Evolutionary conservation across 352 stramenopile genomes (phyloP).

Genomic region (Globisporangium rhizosaccharum): DNA sequence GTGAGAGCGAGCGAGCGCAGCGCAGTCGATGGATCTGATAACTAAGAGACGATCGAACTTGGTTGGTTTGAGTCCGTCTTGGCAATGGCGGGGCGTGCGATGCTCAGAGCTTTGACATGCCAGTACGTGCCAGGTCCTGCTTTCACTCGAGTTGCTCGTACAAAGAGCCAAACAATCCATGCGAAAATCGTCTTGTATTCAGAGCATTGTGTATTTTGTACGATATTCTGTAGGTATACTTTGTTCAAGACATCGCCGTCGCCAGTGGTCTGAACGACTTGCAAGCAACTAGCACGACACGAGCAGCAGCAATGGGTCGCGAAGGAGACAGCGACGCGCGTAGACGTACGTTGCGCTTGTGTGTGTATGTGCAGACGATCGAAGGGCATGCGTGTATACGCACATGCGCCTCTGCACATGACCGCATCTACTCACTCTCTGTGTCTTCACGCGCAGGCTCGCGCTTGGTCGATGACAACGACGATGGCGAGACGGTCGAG

Average conservation of each 20-base stretch:
- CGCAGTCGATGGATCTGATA: no score
- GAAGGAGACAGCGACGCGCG: constrained; percentile 11
- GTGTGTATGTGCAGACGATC: background rate
- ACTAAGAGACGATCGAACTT: no score
- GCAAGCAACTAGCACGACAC: background rate
- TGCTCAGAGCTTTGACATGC: no score
- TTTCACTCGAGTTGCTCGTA: no score
- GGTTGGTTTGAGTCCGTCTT: no score
- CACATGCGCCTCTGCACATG: constrained; percentile 4
- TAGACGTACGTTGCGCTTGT: constrained; percentile 7
- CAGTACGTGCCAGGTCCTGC: no score
- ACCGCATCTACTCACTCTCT: constrained; percentile 9
- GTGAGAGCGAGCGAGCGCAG: no score
- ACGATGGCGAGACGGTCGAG: constrained; percentile 70
- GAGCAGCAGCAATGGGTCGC: constrained; percentile 8
- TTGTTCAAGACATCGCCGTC: background rate
- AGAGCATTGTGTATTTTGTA: no score
- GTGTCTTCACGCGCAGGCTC: constrained; percentile 26
- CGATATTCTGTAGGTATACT: background rate
- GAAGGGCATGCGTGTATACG: background rate
- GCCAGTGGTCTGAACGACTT: background rate
- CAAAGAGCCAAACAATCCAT: no score
- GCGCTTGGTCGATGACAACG: constrained; percentile 53
- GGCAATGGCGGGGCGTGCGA: no score
- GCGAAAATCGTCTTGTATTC: no score